These are phyloP conservation scores for Eucalyptus albens DNA, from an alignment of 345 rosid species.

Conservation along the genomic window DNA sequence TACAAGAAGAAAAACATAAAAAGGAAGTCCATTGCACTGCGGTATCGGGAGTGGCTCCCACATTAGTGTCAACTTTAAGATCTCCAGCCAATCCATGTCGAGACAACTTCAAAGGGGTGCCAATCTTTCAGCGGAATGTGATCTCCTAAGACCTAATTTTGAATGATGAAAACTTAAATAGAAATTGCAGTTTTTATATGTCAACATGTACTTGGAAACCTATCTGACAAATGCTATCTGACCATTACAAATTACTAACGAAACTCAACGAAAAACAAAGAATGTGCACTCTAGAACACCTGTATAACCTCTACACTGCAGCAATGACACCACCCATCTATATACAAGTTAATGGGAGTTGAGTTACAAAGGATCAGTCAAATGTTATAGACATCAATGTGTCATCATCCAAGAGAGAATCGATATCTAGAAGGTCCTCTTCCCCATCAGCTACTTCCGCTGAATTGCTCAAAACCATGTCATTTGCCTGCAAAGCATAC, in stretches of 20 bases:
- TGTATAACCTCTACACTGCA: not conserved
- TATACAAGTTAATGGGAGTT: not conserved
- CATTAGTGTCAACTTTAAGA: not conserved
- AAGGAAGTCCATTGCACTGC: not conserved
- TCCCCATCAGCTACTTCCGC: slow-evolving; percentile 19
- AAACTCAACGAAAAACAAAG: not conserved
- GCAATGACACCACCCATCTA: not conserved
- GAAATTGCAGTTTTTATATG: not conserved
- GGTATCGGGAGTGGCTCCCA: not conserved
- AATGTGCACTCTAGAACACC: not conserved
- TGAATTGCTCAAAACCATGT: slow-evolving; percentile 17
- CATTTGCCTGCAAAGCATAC: slow-evolving; percentile 8
- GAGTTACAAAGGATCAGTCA: slow-evolving; percentile 13
- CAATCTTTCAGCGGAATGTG: not conserved
- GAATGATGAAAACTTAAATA: not conserved
- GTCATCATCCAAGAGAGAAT: slow-evolving; percentile 62
- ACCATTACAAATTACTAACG: not conserved
- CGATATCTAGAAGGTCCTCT: slow-evolving; percentile 40
- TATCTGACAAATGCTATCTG: not conserved
- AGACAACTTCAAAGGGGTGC: not conserved
- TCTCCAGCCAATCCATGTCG: not conserved
- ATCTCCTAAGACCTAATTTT: not conserved
- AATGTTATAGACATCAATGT: slow-evolving; percentile 58
- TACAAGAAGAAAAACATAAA: not conserved
- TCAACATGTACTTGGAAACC: not conserved